Base-by-base conservation (phyloP, 805 yeast genomes). In the Yarrowia sp. region DNA sequence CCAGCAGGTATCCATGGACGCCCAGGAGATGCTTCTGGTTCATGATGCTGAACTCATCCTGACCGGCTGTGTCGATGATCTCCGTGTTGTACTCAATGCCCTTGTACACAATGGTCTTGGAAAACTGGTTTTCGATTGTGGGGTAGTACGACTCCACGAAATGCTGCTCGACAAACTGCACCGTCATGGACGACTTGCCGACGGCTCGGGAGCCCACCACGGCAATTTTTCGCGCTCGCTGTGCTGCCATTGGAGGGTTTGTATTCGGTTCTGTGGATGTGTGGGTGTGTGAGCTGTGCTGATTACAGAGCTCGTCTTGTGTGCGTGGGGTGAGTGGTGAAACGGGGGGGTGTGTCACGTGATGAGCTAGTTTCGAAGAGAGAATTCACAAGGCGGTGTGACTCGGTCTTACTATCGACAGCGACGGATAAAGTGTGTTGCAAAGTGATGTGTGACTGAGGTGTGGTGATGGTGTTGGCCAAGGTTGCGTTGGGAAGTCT, bases 21-120 rank as follows among this genome's bases (percentile, higher is more conserved):
- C 93, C 95, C 56, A 89, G 88, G 60, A 91, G 79, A 67, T 90
- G 88, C 72, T 90, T 89, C 76, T 90, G 91, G 73, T 87, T 90
- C 78, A 92, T 84, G 71, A 90, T 86, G 60, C 91, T 85, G 75
- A 88, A 90, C 79, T 92, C 97, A 77, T 92, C 97, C 79, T 91
- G 96, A 9, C 97, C 97, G 0, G 97, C 97, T 0, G 97, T 92
- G 75, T 92, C 98, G 69, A 92, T 80, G 66, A 92, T 90, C 76
- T 92, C 97, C 33, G 93, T 85, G 66, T 87, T 87, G 75, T 89
- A 92, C 66, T 88, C 90, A 72, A 87, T 88, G 70, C 89, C 89
- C 70, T 89, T 85, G 76, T 88, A 85, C 69, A 82, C 83, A 74
- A 92, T 83, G 42, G 83, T 82, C 75, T 90, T 91, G 74, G 87